Evolutionary conservation across 305 asterid genomes (phyloP).

Genomic region (Fraxinus velutina): DNA sequence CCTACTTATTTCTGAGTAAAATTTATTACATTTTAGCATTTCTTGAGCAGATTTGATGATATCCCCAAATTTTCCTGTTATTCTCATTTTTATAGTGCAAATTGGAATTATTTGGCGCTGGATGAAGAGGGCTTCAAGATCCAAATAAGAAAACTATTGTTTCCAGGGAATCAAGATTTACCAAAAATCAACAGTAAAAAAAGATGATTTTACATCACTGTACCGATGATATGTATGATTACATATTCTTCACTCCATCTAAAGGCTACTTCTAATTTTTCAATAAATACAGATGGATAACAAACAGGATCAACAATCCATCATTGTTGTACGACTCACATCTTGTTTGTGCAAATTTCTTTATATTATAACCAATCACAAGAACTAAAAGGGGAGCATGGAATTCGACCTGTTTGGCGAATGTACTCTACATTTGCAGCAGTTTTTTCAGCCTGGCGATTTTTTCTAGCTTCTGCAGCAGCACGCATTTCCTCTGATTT

Average conservation of each 20-base stretch:
- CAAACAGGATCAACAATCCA: neutral
- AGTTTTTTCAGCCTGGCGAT: slow-evolving; percentile 59
- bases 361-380: slow-evolving; percentile 67
- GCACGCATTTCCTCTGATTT: slow-evolving; percentile 72
- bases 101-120: neutral
- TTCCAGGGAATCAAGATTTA: neutral
- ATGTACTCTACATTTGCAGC: slow-evolving; percentile 69
- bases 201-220: slow-evolving; percentile 15
- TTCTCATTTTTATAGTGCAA: neutral
- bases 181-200: neutral
- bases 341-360: neutral
- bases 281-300: slow-evolving; percentile 20
- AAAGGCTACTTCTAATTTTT: slow-evolving; percentile 15
- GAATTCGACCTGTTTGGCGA: slow-evolving; percentile 75
- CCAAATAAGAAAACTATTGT: neutral
- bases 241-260: slow-evolving; percentile 20
- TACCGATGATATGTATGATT: slow-evolving; percentile 26
- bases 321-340: neutral
- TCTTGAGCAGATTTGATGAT: neutral
- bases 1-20: neutral
- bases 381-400: slow-evolving; percentile 53
- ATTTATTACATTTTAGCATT: neutral
- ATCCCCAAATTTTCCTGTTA: neutral
- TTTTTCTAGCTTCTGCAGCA: slow-evolving; percentile 67
- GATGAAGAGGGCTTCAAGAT: neutral